phyloP scores from a whole-genome alignment of 495 filamentous ascomycete genomes.

The Talaromyces liani region DNA sequence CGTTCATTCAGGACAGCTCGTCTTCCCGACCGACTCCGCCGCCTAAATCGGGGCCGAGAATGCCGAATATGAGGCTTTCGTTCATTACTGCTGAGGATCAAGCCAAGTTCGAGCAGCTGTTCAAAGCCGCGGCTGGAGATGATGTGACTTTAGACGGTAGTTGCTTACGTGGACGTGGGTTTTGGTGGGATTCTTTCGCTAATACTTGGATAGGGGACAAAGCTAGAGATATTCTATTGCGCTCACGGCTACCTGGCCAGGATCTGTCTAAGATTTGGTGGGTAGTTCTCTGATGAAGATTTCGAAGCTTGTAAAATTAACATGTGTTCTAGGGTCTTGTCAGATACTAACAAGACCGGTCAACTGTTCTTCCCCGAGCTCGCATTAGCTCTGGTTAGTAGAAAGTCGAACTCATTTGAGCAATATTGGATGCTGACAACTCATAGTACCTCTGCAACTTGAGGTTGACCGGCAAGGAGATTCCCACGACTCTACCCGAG shows the following conservation, averaged over 20 bases:
- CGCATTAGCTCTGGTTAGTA: conserved; percentile 70
- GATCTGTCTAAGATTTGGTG: conserved; percentile 85
- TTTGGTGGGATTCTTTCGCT: conserved; percentile 10
- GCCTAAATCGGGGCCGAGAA: conserved; percentile 55
- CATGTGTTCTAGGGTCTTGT: conserved; percentile 59
- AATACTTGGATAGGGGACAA: conserved; percentile 55
- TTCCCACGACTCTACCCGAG: conserved; percentile 72
- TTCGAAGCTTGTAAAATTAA: conserved; percentile 1
- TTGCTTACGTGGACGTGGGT: conserved; percentile 5
- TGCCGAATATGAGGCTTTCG: conserved; percentile 91
- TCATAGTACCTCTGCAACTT: conserved; percentile 80
- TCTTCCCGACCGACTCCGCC: conserved; percentile 44
- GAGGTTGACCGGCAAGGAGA: conserved; percentile 73
- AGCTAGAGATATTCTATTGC: conserved; percentile 76
- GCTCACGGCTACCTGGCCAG: conserved; percentile 77
- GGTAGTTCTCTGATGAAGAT: conserved; percentile 14
- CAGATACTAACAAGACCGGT: conserved; percentile 93
- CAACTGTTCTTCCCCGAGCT: conserved; percentile 98
- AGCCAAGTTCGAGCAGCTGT: conserved; percentile 95
- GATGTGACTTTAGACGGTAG: conserved; percentile 76
- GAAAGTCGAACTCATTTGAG: not conserved
- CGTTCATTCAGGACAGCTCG: conserved; percentile 51
- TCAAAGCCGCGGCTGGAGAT: conserved; percentile 90
- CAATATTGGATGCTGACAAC: not conserved
- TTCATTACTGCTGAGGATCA: conserved; percentile 96